A percentile compares a stretch with the other conserved stretches of the same genome.
phyloP scores from a whole-genome alignment of 2,329 filamentous ascomycete genomes.

The Xylaria sp. region DNA sequence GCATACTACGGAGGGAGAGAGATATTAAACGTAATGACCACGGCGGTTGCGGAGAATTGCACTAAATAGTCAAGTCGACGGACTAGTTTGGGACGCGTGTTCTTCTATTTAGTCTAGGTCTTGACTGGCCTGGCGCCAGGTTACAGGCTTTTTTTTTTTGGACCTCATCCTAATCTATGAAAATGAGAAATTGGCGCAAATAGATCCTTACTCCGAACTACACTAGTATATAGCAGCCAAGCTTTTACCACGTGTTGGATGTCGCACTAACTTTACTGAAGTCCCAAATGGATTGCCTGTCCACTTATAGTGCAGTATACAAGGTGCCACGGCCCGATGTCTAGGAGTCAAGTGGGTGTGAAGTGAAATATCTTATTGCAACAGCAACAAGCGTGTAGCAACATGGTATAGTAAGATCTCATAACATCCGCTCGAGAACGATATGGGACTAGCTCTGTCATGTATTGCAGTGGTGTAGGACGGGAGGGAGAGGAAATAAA shows the following conservation, averaged over 20 bases:
- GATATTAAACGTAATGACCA: neutral
- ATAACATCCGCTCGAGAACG: neutral
- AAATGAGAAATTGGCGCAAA: neutral
- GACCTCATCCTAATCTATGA: too few species aligned
- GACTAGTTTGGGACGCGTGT: neutral
- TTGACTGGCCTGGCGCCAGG: neutral
- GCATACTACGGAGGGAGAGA: too few species aligned
- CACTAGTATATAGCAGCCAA: constrained; percentile 13
- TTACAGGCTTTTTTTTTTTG: neutral
- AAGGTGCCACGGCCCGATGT: neutral
- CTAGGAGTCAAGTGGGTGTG: neutral
- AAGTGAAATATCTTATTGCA: neutral
- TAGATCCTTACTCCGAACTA: constrained; percentile 1
- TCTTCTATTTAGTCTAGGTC: too few species aligned
- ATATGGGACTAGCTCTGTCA: neutral
- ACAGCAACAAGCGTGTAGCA: neutral
- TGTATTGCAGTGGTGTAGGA: neutral
- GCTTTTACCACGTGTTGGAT: constrained; percentile 31
- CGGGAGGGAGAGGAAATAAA: neutral
- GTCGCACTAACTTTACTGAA: constrained; percentile 15
- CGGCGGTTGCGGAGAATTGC: neutral
- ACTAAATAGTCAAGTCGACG: constrained; percentile 1
- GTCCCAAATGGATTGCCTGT: neutral
- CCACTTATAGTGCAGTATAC: neutral
- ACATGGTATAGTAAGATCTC: neutral